A percentile compares a stretch with the other conserved stretches of the same genome.
These are phyloP conservation scores for Lipomyces spencermartinsiae DNA, from an alignment of 805 yeast genomes.

Conservation along the genomic window DNA sequence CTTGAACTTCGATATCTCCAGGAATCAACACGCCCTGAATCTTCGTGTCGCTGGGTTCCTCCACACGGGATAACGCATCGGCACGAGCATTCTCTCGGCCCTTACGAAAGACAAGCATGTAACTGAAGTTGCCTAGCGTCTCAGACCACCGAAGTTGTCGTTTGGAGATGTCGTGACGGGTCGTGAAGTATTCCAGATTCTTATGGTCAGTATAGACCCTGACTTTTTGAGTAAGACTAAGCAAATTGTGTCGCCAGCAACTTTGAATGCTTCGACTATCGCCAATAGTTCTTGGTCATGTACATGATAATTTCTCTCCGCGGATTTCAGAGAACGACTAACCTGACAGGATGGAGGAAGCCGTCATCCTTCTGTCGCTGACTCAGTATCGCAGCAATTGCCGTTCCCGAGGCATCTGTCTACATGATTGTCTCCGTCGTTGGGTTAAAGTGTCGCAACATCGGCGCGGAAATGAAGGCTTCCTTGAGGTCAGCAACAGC, in stretches of 20 bases:
- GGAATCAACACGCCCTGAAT: too few species aligned
- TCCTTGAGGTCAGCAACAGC: slow-evolving; percentile 3
- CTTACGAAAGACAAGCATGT: not conserved
- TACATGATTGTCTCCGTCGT: not conserved
- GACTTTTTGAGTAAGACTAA: not conserved
- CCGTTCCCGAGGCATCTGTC: slow-evolving; percentile 10
- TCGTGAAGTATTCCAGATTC: slow-evolving; percentile 1
- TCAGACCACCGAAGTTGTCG: not conserved
- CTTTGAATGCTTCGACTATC: not conserved
- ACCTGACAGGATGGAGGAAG: slow-evolving; percentile 7
- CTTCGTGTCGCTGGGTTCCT: not conserved
- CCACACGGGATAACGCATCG: not conserved
- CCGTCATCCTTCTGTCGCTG: slow-evolving; percentile 10
- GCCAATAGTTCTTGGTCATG: slow-evolving; percentile 4
- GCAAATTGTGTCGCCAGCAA: slow-evolving; percentile 6
- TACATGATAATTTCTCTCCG: slow-evolving; percentile 4
- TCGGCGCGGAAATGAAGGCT: slow-evolving; percentile 1
- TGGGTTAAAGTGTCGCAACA: slow-evolving; percentile 7
- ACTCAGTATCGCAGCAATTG: slow-evolving; percentile 3
- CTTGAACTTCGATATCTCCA: too few species aligned
- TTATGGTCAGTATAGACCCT: not conserved
- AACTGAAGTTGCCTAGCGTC: not conserved
- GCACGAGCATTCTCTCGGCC: not conserved
- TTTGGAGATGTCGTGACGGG: not conserved
- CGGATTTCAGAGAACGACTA: slow-evolving; percentile 5